Evolutionary conservation across 2,329 filamentous ascomycete species (phyloP).

Genomic region (Cercospora sp.): DNA sequence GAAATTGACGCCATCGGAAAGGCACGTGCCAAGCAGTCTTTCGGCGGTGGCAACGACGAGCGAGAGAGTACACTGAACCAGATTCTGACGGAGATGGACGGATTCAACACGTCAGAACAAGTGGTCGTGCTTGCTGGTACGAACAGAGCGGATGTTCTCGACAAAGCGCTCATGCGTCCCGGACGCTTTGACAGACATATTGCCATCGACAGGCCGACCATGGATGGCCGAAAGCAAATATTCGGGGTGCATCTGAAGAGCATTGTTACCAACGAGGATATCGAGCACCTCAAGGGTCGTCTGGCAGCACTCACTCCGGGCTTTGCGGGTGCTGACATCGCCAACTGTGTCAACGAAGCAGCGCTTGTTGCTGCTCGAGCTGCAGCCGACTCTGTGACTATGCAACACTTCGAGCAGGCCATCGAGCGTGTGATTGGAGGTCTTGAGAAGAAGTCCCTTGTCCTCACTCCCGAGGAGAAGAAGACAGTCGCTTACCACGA

Average conservation of each 20-base stretch:
- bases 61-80: constrained; percentile 96
- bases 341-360: constrained; percentile 97
- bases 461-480: constrained; percentile 92
- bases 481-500: constrained; percentile 96
- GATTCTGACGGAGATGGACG: constrained; percentile 98
- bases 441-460: constrained; percentile 94
- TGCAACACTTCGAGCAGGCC: constrained; percentile 93
- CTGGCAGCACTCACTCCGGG: constrained; percentile 90
- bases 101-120: constrained; percentile 95
- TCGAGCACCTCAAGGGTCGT: constrained; percentile 83
- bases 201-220: constrained; percentile 88
- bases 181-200: constrained; percentile 98
- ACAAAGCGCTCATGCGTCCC: constrained; percentile 93
- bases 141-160: constrained; percentile 90
- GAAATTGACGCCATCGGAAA: constrained; percentile 98
- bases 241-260: constrained; percentile 93
- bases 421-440: constrained; percentile 97
- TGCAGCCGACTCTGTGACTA: constrained; percentile 76
- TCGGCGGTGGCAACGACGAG: constrained; percentile 92
- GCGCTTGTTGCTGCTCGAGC: constrained; percentile 87
- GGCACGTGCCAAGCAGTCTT: constrained; percentile 77
- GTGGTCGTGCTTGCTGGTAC: constrained; percentile 96
- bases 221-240: constrained; percentile 94
- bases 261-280: constrained; percentile 88
- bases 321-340: constrained; percentile 96